phyloP scores from a whole-genome alignment of 495 filamentous ascomycete species.

The Neurospora sp. region DNA sequence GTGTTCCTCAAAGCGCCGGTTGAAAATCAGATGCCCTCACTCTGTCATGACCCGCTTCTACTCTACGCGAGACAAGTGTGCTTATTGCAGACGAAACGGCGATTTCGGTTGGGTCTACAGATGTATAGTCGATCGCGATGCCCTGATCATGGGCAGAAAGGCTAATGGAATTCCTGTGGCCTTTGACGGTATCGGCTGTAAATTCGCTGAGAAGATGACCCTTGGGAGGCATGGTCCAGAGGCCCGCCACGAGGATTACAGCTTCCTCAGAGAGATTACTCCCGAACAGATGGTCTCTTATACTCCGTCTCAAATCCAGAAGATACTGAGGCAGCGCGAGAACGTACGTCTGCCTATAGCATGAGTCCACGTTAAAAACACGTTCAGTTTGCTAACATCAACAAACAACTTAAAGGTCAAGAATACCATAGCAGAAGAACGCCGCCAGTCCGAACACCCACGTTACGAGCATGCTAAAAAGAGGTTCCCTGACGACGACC shows the following conservation, averaged over 20 bases:
- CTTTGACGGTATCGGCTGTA: conserved; percentile 17
- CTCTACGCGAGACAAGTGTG: conserved; percentile 34
- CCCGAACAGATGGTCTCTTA: conserved; percentile 39
- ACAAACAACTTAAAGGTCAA: conserved; percentile 12
- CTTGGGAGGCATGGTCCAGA: conserved; percentile 24
- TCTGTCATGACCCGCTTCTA: conserved; percentile 49
- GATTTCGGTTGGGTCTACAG: conserved; percentile 55
- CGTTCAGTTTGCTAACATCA: neutral
- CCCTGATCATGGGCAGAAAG: conserved; percentile 30
- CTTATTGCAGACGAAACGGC: conserved; percentile 36
- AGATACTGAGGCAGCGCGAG: conserved; percentile 33
- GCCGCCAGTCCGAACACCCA: neutral
- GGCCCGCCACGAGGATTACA: conserved; percentile 24
- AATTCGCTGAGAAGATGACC: conserved; percentile 14
- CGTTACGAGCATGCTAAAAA: neutral
- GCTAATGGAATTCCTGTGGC: conserved; percentile 20
- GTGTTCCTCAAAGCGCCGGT: neutral
- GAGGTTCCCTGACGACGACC: conserved; percentile 8
- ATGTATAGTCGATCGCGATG: conserved; percentile 51
- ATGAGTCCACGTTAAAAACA: neutral
- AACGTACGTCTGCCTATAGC: conserved; percentile 14
- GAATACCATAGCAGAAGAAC: conserved; percentile 12
- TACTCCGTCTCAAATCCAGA: conserved; percentile 27
- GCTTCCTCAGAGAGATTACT: conserved; percentile 41
- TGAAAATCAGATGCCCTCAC: conserved; percentile 45